A percentile compares a stretch with the other conserved stretches of the same genome.
These are phyloP conservation scores for Physcomitrium patens DNA, from an alignment of 225 moss, liverwort and hornwort genomes.

Conservation along the genomic window DNA sequence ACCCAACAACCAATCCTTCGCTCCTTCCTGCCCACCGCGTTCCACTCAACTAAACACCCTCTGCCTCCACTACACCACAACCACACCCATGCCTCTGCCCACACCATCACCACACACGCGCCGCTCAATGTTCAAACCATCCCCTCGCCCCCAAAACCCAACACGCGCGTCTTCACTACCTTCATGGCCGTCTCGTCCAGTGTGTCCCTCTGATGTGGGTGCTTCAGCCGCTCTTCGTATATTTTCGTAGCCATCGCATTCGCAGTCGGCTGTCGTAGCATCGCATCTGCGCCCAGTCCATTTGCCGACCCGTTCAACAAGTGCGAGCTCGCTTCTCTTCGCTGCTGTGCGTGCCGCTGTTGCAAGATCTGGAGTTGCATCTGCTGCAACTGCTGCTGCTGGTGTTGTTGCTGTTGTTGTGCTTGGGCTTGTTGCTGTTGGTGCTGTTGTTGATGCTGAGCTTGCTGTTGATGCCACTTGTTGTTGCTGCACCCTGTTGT, in stretches of 20 bases:
- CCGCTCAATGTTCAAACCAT: too few species aligned
- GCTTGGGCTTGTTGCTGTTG: slow-evolving; percentile 40
- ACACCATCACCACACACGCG: too few species aligned
- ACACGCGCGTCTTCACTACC: slow-evolving; percentile 45
- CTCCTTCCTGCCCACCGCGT: neutral
- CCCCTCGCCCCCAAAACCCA: too few species aligned
- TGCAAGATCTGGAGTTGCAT: slow-evolving; percentile 82
- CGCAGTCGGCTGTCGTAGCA: slow-evolving; percentile 90
- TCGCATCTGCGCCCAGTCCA: slow-evolving; percentile 85
- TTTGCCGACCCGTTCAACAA: slow-evolving; percentile 92
- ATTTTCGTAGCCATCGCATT: slow-evolving; percentile 99
- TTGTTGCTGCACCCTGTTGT: slow-evolving; percentile 60
- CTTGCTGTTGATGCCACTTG: slow-evolving; percentile 70
- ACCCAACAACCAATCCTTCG: neutral
- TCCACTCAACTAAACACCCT: too few species aligned
- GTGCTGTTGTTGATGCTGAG: slow-evolving; percentile 54
- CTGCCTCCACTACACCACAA: too few species aligned
- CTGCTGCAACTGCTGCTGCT: slow-evolving; percentile 61
- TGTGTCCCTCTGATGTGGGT: slow-evolving; percentile 90
- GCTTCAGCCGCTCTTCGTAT: slow-evolving; percentile 97
- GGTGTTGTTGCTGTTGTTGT: slow-evolving; percentile 4
- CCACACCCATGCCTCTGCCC: too few species aligned
- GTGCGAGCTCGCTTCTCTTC: slow-evolving; percentile 78
- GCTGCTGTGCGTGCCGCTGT: slow-evolving; percentile 71
- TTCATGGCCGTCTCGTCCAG: slow-evolving; percentile 97